phyloP scores from a whole-genome alignment of 805 yeast species.

The Metschnikowia similis region DNA sequence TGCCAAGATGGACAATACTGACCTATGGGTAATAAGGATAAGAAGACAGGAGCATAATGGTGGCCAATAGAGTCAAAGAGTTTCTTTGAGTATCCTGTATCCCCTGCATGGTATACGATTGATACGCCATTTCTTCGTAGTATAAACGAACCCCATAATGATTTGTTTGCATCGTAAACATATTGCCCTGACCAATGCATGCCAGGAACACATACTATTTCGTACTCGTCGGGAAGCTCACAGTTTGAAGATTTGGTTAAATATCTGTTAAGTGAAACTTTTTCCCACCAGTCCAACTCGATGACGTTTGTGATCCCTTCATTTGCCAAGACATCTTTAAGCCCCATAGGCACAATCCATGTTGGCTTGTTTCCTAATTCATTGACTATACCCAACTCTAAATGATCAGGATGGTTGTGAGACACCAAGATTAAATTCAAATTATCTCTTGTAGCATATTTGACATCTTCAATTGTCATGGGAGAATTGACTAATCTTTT shows the following conservation, averaged over 20 bases:
- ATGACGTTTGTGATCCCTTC: conserved; percentile 57
- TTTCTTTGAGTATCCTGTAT: conserved; percentile 82
- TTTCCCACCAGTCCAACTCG: conserved; percentile 94
- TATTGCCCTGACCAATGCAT: conserved; percentile 96
- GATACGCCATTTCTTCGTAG: conserved; percentile 65
- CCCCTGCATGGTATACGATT: conserved; percentile 87
- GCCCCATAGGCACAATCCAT: conserved; percentile 89
- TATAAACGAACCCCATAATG: conserved; percentile 88
- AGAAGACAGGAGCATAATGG: conserved; percentile 50
- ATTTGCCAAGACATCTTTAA: conserved; percentile 53
- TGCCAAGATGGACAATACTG: conserved; percentile 96
- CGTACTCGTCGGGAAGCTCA: conserved; percentile 48
- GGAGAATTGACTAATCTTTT: conserved; percentile 80
- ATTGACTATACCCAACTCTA: conserved; percentile 60
- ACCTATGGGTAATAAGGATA: conserved; percentile 87
- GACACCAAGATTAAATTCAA: conserved; percentile 71
- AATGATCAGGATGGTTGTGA: conserved; percentile 94
- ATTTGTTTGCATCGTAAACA: conserved; percentile 70
- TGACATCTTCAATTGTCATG: conserved; percentile 52
- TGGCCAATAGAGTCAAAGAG: conserved; percentile 64
- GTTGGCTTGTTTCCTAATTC: conserved; percentile 51
- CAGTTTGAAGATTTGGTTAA: conserved; percentile 23
- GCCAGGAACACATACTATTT: conserved; percentile 85
- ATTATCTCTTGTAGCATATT: conserved; percentile 49
- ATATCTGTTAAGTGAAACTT: conserved; percentile 32